Percentiles rank a stretch among this genome's conserved stretches.
Conservation (phyloP, 805 yeast species). For the Saccharomyces jurei region DNA sequence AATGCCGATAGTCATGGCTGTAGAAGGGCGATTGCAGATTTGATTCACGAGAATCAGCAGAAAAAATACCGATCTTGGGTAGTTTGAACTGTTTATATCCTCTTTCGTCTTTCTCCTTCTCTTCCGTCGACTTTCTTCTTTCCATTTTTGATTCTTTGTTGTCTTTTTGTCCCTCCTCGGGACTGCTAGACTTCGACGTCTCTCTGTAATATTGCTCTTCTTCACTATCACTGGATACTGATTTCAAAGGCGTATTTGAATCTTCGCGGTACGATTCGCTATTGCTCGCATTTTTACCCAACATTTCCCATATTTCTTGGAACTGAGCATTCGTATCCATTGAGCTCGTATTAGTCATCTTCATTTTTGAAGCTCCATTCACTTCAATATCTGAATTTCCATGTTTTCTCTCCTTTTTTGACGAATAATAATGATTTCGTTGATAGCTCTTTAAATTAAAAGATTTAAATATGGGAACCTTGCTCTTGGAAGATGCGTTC, state of each 20-base stretch:
- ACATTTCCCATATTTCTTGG: background rate
- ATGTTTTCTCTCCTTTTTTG: constrained; percentile 1
- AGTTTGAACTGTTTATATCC: constrained; percentile 3
- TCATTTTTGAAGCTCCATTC: background rate
- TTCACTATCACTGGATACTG: background rate
- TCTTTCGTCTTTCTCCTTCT: background rate
- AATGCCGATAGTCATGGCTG: constrained; percentile 15
- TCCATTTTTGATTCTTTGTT: background rate
- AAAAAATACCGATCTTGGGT: constrained; percentile 3
- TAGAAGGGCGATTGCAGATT: constrained; percentile 11
- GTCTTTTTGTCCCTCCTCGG: background rate
- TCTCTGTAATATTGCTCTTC: background rate
- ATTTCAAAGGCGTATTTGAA: background rate
- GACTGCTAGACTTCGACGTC: background rate
- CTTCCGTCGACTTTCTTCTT: constrained; percentile 1
- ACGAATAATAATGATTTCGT: constrained; percentile 6
- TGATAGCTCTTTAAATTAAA: constrained; percentile 26
- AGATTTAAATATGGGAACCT: constrained; percentile 18
- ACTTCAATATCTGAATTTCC: background rate
- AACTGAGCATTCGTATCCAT: background rate
- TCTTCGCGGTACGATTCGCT: background rate
- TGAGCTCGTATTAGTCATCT: background rate
- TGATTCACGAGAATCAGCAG: background rate
- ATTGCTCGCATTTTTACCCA: background rate
- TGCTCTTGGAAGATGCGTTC: constrained; percentile 3